These are phyloP conservation scores for Pouteria campechiana DNA, from an alignment of 179 eudicot genomes.

Conservation along the genomic window DNA sequence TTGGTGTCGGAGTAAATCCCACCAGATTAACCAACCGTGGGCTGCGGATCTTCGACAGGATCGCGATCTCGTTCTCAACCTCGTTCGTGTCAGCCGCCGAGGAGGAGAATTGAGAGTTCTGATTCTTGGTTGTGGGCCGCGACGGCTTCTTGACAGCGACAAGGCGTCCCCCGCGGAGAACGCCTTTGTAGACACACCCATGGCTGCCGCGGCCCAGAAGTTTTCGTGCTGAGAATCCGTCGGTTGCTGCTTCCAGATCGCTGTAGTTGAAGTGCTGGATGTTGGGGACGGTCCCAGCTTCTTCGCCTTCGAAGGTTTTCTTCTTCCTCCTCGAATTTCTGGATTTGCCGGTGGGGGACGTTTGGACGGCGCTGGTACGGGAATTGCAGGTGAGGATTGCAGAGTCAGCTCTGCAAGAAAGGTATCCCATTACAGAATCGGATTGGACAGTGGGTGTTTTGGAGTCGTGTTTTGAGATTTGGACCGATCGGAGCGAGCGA, in stretches of 20 bases:
- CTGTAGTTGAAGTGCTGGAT: slow-evolving; percentile 51
- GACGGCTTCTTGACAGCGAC: slow-evolving; percentile 83
- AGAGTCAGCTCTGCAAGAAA: slow-evolving; percentile 71
- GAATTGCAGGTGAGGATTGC: slow-evolving; percentile 32
- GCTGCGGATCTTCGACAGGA: slow-evolving; percentile 47
- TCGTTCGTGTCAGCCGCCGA: slow-evolving; percentile 18
- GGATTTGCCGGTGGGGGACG: slow-evolving; percentile 3
- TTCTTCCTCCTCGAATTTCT: background rate
- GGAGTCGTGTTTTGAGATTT: no score
- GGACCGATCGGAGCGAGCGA: no score
- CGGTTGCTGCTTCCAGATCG: slow-evolving; percentile 67
- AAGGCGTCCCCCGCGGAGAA: slow-evolving; percentile 51
- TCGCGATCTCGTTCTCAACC: slow-evolving; percentile 68
- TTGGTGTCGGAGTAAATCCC: slow-evolving; percentile 32
- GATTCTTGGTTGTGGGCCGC: slow-evolving; percentile 9
- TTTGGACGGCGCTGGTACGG: slow-evolving; percentile 10
- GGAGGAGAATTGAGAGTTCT: slow-evolving; percentile 3
- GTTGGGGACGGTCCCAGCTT: slow-evolving; percentile 33
- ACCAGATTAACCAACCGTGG: slow-evolving; percentile 74
- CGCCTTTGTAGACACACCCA: slow-evolving; percentile 78
- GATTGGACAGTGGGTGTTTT: no score
- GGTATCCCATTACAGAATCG: slow-evolving; percentile 72
- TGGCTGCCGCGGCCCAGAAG: slow-evolving; percentile 90
- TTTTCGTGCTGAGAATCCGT: slow-evolving; percentile 54
- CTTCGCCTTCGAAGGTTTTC: slow-evolving; percentile 5